Evolutionary conservation across 192 early-diverging fungal species (phyloP).

Genomic region (Mortierella claussenii): DNA sequence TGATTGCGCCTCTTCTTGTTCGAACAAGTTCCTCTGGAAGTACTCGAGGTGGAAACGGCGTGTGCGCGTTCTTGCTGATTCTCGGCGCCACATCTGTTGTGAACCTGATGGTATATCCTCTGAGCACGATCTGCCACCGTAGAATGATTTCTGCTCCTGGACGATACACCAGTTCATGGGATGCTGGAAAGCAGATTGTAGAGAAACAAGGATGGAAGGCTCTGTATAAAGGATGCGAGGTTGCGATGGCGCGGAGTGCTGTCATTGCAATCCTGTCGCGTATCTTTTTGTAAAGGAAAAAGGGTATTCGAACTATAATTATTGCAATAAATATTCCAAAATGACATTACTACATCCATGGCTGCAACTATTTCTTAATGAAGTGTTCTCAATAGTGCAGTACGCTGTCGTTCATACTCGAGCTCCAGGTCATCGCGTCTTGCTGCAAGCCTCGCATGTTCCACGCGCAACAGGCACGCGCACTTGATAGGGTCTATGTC

Average conservation of each 20-base stretch:
- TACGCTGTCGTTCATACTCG: slow-evolving; percentile 24
- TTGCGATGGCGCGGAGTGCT: slow-evolving; percentile 8
- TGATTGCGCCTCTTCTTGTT: neutral
- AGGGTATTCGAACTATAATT: neutral
- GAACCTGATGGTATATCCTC: slow-evolving; percentile 13
- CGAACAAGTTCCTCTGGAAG: neutral
- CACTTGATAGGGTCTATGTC: slow-evolving; percentile 11
- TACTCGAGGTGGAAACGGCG: neutral
- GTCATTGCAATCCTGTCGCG: slow-evolving; percentile 5
- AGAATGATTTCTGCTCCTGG: slow-evolving; percentile 28
- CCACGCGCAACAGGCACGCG: slow-evolving; percentile 1
- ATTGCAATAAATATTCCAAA: neutral
- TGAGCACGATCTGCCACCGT: slow-evolving; percentile 21
- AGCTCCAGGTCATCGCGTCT: slow-evolving; percentile 15
- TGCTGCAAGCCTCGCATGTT: slow-evolving; percentile 14
- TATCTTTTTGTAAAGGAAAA: neutral
- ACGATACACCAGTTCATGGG: slow-evolving; percentile 34
- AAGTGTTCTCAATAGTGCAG: slow-evolving; percentile 5
- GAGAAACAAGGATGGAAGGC: slow-evolving; percentile 37
- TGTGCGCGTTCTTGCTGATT: slow-evolving; percentile 9
- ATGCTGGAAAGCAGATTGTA: slow-evolving; percentile 37
- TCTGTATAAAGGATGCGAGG: slow-evolving; percentile 22
- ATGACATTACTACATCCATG: too few relatives aligned
- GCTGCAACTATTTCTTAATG: too few relatives aligned
- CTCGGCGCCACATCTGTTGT: slow-evolving; percentile 1